Evolutionary conservation across 371 early-diverging fungal species (phyloP).

Genomic region (Apophysomyces sp.): DNA sequence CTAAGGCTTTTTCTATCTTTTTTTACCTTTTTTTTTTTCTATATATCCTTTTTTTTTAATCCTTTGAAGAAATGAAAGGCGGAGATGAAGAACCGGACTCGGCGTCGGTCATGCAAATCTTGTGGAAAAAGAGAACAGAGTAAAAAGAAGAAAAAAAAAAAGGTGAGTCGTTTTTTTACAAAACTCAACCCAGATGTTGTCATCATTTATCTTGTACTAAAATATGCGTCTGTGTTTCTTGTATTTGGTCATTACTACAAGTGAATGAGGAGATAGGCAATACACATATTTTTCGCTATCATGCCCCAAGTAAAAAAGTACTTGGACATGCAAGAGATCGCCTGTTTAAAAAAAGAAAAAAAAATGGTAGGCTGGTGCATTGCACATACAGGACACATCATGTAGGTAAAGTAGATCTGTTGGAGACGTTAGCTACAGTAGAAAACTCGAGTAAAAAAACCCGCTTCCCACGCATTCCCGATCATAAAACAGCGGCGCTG

Average conservation of each 20-base stretch:
- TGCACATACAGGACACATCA: background rate
- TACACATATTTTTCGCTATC: background rate
- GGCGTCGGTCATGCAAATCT: background rate
- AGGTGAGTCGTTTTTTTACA: background rate
- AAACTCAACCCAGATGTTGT: background rate
- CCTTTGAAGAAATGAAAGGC: background rate
- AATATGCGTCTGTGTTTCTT: background rate
- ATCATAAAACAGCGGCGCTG: background rate
- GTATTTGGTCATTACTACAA: background rate
- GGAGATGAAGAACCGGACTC: background rate
- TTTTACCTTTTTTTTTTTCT: background rate
- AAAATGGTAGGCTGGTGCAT: background rate
- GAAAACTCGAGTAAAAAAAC: too few relatives aligned
- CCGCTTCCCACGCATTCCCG: too few relatives aligned
- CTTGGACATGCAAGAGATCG: background rate
- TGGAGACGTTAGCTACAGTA: too few relatives aligned
- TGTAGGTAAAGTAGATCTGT: too few relatives aligned
- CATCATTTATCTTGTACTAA: background rate
- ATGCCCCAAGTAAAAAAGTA: background rate
- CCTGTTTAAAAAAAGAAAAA: background rate
- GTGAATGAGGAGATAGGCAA: background rate
- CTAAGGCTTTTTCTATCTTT: background rate
- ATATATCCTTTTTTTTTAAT: background rate
- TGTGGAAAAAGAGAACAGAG: background rate
- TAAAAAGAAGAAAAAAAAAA: background rate